These are phyloP conservation scores for Berkeleyomyces rouxiae DNA, from an alignment of 2,329 filamentous ascomycete species.

Conservation along the genomic window DNA sequence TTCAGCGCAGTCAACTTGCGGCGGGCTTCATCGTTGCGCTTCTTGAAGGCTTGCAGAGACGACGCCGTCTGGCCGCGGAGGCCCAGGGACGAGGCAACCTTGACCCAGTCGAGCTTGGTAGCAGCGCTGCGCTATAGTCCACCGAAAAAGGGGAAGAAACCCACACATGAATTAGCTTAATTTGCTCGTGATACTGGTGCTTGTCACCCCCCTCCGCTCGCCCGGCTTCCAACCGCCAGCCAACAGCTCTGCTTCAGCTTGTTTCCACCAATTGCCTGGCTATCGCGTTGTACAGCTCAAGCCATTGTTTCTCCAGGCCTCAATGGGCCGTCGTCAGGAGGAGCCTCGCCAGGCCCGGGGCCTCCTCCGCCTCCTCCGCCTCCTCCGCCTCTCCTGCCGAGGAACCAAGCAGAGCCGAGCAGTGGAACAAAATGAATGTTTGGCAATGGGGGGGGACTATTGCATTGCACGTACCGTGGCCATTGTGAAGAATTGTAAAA, in stretches of 20 bases:
- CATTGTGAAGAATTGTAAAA: conserved; percentile 42
- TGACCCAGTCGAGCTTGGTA: conserved; percentile 98
- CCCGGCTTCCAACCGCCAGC: background rate
- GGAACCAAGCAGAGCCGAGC: background rate
- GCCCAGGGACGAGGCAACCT: conserved; percentile 83
- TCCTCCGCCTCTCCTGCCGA: background rate
- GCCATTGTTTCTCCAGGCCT: background rate
- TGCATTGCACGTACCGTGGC: conserved; percentile 42
- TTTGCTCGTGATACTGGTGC: background rate
- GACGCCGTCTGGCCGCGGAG: conserved; percentile 87
- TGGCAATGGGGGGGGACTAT: background rate
- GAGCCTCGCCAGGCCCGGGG: background rate
- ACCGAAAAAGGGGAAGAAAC: conserved; percentile 7
- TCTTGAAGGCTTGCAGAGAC: conserved; percentile 93
- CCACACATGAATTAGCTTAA: background rate
- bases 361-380: background rate
- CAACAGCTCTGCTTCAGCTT: background rate
- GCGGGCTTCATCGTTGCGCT: conserved; percentile 97
- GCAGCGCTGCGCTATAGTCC: conserved; percentile 75
- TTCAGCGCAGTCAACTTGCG: conserved; percentile 76
- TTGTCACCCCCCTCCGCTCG: no score
- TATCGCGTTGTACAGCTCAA: background rate
- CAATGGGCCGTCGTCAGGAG: background rate
- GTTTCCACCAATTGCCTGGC: background rate
- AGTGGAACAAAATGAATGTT: background rate